Evolutionary conservation across 2,329 filamentous ascomycete genomes (phyloP), one percentile per base, ranked within the genome.

Genomic region (Stemphylium lycopersici): DNA sequence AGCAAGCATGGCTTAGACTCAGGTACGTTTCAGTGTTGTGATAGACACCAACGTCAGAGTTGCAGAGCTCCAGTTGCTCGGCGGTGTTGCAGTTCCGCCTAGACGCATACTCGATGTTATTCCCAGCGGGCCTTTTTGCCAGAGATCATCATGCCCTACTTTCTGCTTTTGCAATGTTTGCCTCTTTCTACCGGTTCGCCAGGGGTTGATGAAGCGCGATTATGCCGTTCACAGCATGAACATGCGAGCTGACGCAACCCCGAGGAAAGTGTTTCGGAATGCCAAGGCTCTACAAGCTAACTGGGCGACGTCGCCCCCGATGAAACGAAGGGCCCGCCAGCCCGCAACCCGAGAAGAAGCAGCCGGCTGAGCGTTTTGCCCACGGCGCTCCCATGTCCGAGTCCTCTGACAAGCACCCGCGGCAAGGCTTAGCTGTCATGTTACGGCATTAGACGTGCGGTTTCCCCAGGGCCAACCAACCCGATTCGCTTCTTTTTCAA

Each of bases 341-440:
- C 49, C 44, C 50, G 47, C 55, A 56, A 58, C 58, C 47, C 32
- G 46, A 52, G 18, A 44, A 38, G 50, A 50, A 39, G 36, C 47
- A 58, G 45, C 53, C 24, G 37, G 22, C 39, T 29, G 51, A 18
- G 26, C 22, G 7, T 20, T 37, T n/a, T 36, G 16, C 41, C 50
- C 46, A 34, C 33, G 32, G 47, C 50, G 29, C 50, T 33, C 56
- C 48, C 49, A 26, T 53, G 55, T 58, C 59, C 62, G 52, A 55
- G 59, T 57, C 54, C 41, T 59, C 57, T 62, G 54, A 63, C 58
- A 70, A 69, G 64, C 63, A 64, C 7, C 52, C 46, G 50, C 47
- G 34, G 55, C 58, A 60, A 72, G 63, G 67, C 69, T 68, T 70
- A 65, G 56, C 56, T 55, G 48, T 55, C 51, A 56, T 40, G 32